Evolutionary conservation across 2,329 filamentous ascomycete genomes (phyloP), one percentile per base, ranked within the genome.

Genomic region (Didymella segeticola): DNA sequence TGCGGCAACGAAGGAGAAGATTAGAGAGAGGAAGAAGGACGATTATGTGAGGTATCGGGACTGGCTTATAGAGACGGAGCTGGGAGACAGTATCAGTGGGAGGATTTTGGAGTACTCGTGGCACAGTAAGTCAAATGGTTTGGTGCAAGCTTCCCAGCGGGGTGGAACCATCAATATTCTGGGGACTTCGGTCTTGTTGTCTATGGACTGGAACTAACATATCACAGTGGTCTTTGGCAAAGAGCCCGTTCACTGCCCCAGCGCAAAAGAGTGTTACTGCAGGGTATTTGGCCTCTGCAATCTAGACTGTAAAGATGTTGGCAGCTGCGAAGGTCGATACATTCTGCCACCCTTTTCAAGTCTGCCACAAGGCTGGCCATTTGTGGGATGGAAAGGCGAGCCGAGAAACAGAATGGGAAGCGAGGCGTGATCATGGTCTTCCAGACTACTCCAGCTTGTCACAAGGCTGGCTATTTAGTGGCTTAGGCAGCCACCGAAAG

Each of bases 231-330:
- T 75, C 1, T 75, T 75, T 53, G 72, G 72, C 2, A 75, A 75
- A 23, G 61, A 65, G 5, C 57, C 72, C 0, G 79, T 87, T 1
- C 80, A 87, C 61, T 90, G 87, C 60, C 87, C 87, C 0, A 75
- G 77, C 15, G 84, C 84, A 1, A 72, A 78, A 38, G 81, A 83
- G 8, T 89, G 87, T 67, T 89, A 89, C 69, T 89, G 87, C 73
- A 83, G 86, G 33, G 79, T 85, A 14, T 90, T 86, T 62, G 86
- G 86, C 0, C 62, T 87, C 22, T 90, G 87, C 69, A 61, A 79
- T 48, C 60, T 83, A 14, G 61, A 73, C 0, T 79, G 77, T 39
- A 60, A 63, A 11, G 69, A 75, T 1, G 66, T 75, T 15, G 74
- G 78, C 19, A 77, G 76, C 22, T 89, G 87, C 64, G 73, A 80